These are phyloP conservation scores for Nitzschia putrida DNA, from an alignment of 108 stramenopile genomes.

Conservation along the genomic window DNA sequence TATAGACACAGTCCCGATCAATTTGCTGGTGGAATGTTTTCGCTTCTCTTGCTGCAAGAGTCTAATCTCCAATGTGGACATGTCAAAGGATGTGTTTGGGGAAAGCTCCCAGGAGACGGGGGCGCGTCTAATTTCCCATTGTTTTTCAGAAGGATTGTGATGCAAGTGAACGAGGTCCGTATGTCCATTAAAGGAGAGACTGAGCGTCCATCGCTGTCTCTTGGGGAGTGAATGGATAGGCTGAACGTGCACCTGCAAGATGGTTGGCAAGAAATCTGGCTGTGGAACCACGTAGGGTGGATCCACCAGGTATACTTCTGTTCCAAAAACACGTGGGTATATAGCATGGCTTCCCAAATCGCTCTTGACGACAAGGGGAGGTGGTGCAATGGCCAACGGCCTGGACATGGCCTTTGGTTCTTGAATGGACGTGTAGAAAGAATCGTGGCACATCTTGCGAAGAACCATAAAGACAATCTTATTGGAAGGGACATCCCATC, in stretches of 20 bases:
- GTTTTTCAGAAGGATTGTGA: not conserved
- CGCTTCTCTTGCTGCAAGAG: conserved; percentile 13
- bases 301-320: conserved; percentile 50
- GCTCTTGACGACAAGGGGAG: conserved; percentile 30
- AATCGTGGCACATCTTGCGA: conserved; percentile 69
- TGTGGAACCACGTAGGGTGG: conserved; percentile 44
- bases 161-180: conserved; percentile 30
- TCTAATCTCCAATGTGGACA: conserved; percentile 13
- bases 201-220: conserved; percentile 28
- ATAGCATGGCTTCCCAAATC: conserved; percentile 32
- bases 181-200: conserved; percentile 28
- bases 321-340: conserved; percentile 35
- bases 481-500: conserved; percentile 50
- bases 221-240: conserved; percentile 21
- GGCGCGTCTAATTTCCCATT: conserved; percentile 12
- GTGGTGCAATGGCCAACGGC: not conserved
- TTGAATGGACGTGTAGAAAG: conserved; percentile 45
- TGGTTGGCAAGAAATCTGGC: conserved; percentile 38
- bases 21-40: conserved; percentile 5
- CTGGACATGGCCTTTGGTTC: not conserved
- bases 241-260: conserved; percentile 26
- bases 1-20: conserved; percentile 25
- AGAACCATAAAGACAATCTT: conserved; percentile 48
- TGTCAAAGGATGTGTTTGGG: conserved; percentile 5
- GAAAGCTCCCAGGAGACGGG: conserved; percentile 16